These are phyloP conservation scores for Pestalotiopsis sp. DNA, from an alignment of 2,329 filamentous ascomycete genomes.

Conservation along the genomic window DNA sequence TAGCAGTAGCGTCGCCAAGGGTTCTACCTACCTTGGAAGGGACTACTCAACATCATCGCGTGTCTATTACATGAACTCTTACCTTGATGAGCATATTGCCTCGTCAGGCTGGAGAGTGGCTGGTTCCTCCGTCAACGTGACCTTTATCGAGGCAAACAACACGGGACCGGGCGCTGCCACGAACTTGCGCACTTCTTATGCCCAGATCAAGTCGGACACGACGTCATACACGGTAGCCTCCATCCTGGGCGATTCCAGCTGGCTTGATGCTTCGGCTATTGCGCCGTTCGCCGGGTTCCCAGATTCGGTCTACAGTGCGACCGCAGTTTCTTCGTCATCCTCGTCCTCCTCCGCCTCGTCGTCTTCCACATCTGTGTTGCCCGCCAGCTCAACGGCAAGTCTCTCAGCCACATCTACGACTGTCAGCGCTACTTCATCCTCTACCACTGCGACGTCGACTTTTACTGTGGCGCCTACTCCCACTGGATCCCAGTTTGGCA, in stretches of 20 bases:
- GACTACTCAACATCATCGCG: slow-evolving; percentile 27
- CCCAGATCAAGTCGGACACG: slow-evolving; percentile 21
- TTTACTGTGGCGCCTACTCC: slow-evolving; percentile 38
- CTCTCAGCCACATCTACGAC: not conserved
- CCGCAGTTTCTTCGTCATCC: not conserved
- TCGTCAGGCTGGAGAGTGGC: slow-evolving; percentile 29
- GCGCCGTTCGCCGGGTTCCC: slow-evolving; percentile 32
- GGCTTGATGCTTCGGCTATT: slow-evolving; percentile 33
- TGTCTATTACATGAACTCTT: slow-evolving; percentile 33
- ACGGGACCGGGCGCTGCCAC: slow-evolving; percentile 31
- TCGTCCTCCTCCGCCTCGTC: slow-evolving; percentile 13
- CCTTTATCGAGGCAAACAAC: slow-evolving; percentile 35
- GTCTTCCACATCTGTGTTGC: slow-evolving; percentile 18
- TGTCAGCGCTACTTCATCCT: not conserved
- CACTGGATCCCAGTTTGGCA: slow-evolving; percentile 40
- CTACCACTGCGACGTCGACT: not conserved
- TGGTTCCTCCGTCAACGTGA: slow-evolving; percentile 27
- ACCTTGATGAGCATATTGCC: slow-evolving; percentile 29
- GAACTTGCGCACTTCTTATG: slow-evolving; percentile 24
- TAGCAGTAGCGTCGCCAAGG: slow-evolving; percentile 20
- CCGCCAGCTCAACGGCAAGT: not conserved
- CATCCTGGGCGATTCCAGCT: slow-evolving; percentile 32
- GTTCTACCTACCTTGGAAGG: slow-evolving; percentile 29
- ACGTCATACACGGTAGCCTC: slow-evolving; percentile 22
- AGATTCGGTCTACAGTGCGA: slow-evolving; percentile 27